Base-by-base conservation (phyloP, 2,329 filamentous ascomycete species). In the Oidium heveae region DNA sequence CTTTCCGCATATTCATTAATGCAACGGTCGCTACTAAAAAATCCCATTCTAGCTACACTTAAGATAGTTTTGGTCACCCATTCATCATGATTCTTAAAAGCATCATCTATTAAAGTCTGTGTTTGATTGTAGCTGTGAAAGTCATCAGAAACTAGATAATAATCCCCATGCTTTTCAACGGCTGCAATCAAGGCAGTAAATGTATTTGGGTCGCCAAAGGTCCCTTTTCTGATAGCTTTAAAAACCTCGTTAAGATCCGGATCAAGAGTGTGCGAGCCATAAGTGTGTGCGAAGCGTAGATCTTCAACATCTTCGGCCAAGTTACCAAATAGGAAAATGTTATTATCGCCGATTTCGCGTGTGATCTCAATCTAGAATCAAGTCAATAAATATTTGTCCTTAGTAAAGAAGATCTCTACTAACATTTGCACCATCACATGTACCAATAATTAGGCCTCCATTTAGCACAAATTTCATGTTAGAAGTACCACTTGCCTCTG, bases 391-490 rank as follows among this genome's bases (percentile, higher is more conserved):
- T 36, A 20, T 46, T 24, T 2, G 15, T 18, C n/a, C 8, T 4
- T 13, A 32, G 20, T 12, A 12, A 15, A 5, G 8, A 16, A n/a
- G 22, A 49, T 28, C 32, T 15, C 1, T 12, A 73, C 82, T 74
- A 74, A 91, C 86, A 65, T 98, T 98, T 59, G 91, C 91, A 65
- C 91, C 91, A 64, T 98, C 91, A 66, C 89, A 95, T 20, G 91
- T 98, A 62, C 91, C 91, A 62, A 98, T 98, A 64, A 98, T 94
- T 58, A 98, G 73, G 59, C 91, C 91, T 59, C 91, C 91, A 63
- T 96, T 98, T 64, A 98, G 75, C 15, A 95, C 91, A 68, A 98
- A 98, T 70, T 98, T 98, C 91, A 98, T 98, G 77, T 98, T 98
- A 64, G 86, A 94, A 13, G 87, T 94, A 58, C 89, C 89, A 59